phyloP scores from a whole-genome alignment of 345 rosid genomes.

The Viola odorata region DNA sequence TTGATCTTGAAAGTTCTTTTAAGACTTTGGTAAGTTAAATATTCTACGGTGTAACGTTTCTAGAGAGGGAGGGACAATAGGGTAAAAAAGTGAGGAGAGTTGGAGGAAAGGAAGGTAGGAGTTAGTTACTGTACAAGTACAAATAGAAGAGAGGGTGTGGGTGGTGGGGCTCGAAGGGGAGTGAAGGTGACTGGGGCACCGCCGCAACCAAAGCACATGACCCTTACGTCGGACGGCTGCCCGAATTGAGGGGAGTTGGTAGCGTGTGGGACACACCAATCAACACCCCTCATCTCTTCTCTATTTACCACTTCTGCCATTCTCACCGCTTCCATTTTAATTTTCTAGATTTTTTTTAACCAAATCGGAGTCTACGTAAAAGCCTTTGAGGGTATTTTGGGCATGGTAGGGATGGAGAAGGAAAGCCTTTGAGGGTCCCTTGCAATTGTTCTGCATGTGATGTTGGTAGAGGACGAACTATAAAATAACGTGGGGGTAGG shows the following conservation, averaged over 20 bases:
- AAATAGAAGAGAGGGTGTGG: too few relatives aligned
- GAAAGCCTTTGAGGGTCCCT: constrained; percentile 2
- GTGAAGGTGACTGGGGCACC: background rate
- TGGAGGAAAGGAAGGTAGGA: constrained; percentile 5
- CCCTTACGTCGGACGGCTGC: constrained; percentile 26
- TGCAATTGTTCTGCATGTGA: constrained; percentile 30
- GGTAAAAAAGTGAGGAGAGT: background rate
- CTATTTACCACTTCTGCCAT: constrained; percentile 1
- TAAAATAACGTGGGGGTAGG: constrained; percentile 10
- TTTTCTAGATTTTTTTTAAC: background rate
- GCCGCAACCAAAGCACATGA: constrained; percentile 28
- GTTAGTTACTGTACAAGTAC: background rate
- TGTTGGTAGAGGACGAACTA: constrained; percentile 31
- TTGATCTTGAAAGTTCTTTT: too few relatives aligned
- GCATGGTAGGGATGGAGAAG: background rate
- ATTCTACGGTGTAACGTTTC: too few relatives aligned
- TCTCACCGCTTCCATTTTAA: background rate
- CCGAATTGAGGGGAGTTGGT: constrained; percentile 27
- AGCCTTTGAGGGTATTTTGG: background rate
- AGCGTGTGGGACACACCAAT: constrained; percentile 7
- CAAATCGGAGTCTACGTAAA: background rate
- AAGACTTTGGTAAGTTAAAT: too few relatives aligned
- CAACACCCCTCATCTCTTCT: background rate
- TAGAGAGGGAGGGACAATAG: background rate
- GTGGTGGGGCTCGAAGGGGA: background rate